Base-by-base conservation (phyloP, 2,329 filamentous ascomycete genomes). In the Aspergillus tubingensis region DNA sequence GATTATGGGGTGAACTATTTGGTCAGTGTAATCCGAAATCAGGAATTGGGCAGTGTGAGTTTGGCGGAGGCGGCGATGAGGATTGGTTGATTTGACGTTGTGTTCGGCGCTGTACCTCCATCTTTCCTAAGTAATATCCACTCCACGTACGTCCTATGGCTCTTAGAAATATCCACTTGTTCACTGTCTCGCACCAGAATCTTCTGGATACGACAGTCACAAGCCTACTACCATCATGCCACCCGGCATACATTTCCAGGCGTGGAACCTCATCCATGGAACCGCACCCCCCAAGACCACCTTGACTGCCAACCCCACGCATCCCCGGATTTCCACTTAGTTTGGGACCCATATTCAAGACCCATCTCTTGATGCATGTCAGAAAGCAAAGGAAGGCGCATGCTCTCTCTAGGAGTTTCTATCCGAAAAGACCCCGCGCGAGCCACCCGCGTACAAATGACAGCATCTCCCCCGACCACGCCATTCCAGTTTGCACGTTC, bases 11-110 rank as follows among this genome's bases (percentile, higher is more conserved):
- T 68, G 47, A 72, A 73, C 38, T 65, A 67, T 38, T 47, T 72
- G 19, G 65, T 73, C 43, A 70, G 65, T 60, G 68, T 73, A 3
- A 56, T 73, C 15, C 65, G 68, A 59, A 67, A 60, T 19, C 66
- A 71, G 54, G 68, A 65, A 47, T 56, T 73, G 59, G 66, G 70
- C 57, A 65, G 61, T 43, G 70, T 71, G 36, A 65, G 63, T 55
- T 25, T 72, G 50, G 64, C 65, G 10, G 67, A 71, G 58, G 68
- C 66, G 7, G 54, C 62, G 2, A 63, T 63, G 58, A 60, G n/a
- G 36, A 63, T 61, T 54, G 44, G 44, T n/a, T 49, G 25, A 23
- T 25, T 25, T 25, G 43, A 47, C 11, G 43, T 13, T 47, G 8
- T 43, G 21, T 17, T 25, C 27, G 27, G 27, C 27, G 27, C 27